Base-by-base conservation (phyloP, 495 filamentous ascomycete species). In the Xylaria curta region DNA sequence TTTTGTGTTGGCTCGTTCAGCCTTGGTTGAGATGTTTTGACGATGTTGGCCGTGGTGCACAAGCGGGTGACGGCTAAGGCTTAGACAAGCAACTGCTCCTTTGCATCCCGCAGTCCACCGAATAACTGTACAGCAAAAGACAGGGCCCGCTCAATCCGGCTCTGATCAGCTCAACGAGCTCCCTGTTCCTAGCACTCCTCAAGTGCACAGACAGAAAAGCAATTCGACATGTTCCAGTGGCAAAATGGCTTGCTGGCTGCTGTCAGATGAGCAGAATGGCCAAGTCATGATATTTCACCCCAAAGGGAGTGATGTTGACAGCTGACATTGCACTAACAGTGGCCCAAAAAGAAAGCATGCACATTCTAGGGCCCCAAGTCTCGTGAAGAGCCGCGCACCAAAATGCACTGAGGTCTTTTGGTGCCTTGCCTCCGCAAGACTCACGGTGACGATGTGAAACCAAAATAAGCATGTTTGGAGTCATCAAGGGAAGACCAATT, bases 141-240 rank as follows among this genome's bases (percentile, higher is more conserved):
- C 68, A 64, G 56, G 59, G 58, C 21, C 47, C 68, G 21, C 59
- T 56, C 59, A 64, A 49, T 62, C 46, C n/a, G 44, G 59, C 46
- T 46, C 1, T 40, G 47, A 56, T 54, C 60, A 54, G 19, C 38
- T 54, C 47, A 64, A 15, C 59, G 19, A 44, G 26, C 26, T 49
- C 6, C 15, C 4, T 44, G 17, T 64, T 54, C 40, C 28, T 19
- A 60, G 54, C 28, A n/a, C 53, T 21, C 24, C 53, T 60, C 24
- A 56, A 33, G 60, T 38, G 59, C 24, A 49, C 33, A 44, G 21
- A 38, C 44, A 15, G n/a, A 36, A 28, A 38, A 31, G 12, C 36
- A n/a, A 46, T 28, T 42, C 15, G 13, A 26, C 6, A 21, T 12
- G 36, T 24, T 63, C 33, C 21, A 21, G 36, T 4, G 7, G 47